phyloP scores from a whole-genome alignment of 306 rosid genomes.

The Casuarina equisetifolia region DNA sequence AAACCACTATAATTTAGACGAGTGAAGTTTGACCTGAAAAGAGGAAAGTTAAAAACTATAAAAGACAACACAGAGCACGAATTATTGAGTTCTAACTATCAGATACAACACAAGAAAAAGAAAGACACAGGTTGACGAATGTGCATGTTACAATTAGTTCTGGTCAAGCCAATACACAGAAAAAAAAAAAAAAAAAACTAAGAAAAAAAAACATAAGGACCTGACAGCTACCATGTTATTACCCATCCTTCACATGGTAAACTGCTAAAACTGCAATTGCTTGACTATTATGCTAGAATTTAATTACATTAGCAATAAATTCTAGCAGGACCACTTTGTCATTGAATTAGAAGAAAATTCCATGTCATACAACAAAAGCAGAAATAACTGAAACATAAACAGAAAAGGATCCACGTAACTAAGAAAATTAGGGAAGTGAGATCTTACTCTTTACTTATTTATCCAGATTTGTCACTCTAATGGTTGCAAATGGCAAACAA shows the following conservation, averaged over 20 bases:
- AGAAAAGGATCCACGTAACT: no score
- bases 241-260: background rate
- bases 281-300: background rate
- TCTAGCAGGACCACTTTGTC: background rate
- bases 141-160: background rate
- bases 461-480: background rate
- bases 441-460: background rate
- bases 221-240: slow-evolving; percentile 3
- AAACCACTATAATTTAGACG: slow-evolving; percentile 78
- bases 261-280: background rate
- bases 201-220: background rate
- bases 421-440: background rate
- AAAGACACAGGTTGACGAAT: background rate
- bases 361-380: background rate
- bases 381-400: no score
- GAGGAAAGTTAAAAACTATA: slow-evolving; percentile 20
- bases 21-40: slow-evolving; percentile 82
- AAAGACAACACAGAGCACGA: background rate
- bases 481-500: slow-evolving; percentile 1
- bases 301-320: background rate
- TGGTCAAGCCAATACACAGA: background rate
- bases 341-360: background rate
- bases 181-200: background rate
- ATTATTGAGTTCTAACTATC: background rate
- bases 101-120: background rate